A percentile compares a stretch with the other conserved stretches of the same genome.
These are phyloP conservation scores for Xylaria curta DNA, from an alignment of 495 filamentous ascomycete genomes.

Conservation along the genomic window DNA sequence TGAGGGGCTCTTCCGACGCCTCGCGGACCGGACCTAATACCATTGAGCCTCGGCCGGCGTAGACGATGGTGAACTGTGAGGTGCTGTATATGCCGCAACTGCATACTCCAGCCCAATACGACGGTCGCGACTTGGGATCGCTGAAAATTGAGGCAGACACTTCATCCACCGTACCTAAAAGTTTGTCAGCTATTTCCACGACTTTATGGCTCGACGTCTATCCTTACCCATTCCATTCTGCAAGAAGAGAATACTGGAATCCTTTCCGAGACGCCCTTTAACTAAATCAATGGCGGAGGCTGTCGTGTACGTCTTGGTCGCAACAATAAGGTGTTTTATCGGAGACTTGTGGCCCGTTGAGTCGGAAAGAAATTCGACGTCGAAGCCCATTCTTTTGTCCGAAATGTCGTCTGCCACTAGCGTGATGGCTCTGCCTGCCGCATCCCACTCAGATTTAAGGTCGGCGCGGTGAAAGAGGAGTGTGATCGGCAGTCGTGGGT, in stretches of 20 bases:
- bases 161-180: slow-evolving; percentile 55
- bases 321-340: slow-evolving; percentile 76
- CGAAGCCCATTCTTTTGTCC: slow-evolving; percentile 49
- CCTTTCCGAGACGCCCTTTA: slow-evolving; percentile 60
- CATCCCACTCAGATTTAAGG: slow-evolving; percentile 40
- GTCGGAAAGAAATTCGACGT: slow-evolving; percentile 45
- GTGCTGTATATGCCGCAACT: slow-evolving; percentile 67
- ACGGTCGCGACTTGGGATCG: slow-evolving; percentile 62
- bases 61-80: slow-evolving; percentile 61
- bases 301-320: slow-evolving; percentile 67
- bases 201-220: neutral
- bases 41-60: slow-evolving; percentile 68
- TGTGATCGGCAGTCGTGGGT: slow-evolving; percentile 41
- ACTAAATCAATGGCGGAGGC: slow-evolving; percentile 61
- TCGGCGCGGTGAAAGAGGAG: slow-evolving; percentile 46
- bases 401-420: slow-evolving; percentile 29
- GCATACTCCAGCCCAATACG: slow-evolving; percentile 70
- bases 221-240: slow-evolving; percentile 78
- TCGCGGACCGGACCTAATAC: slow-evolving; percentile 51
- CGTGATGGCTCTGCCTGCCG: slow-evolving; percentile 29
- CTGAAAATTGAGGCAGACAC: slow-evolving; percentile 66
- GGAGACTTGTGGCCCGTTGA: slow-evolving; percentile 13
- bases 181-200: slow-evolving; percentile 11
- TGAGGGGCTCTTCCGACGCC: slow-evolving; percentile 30
- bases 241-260: slow-evolving; percentile 72